Evolutionary conservation across 1,139 yeast species (phyloP).

Genomic region (Yamadazyma triangularis): DNA sequence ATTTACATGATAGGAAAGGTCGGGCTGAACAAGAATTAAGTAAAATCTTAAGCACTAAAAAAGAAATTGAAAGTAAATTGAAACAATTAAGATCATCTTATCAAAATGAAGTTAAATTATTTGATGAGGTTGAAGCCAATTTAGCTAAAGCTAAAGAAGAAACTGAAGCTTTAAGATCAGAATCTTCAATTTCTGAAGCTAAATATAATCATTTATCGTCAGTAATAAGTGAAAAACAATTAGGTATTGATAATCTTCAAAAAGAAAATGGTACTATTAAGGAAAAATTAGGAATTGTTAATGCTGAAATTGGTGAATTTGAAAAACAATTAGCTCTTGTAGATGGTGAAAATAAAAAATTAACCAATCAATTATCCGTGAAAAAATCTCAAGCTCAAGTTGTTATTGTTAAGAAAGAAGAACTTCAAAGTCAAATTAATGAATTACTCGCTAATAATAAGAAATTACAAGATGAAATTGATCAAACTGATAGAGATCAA

Average conservation of each 20-base stretch:
- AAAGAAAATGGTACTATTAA: slow-evolving; percentile 60
- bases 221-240: slow-evolving; percentile 59
- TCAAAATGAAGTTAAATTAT: slow-evolving; percentile 75
- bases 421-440: slow-evolving; percentile 25
- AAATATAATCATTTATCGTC: slow-evolving; percentile 68
- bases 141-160: slow-evolving; percentile 61
- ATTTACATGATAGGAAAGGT: slow-evolving; percentile 63
- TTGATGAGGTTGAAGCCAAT: slow-evolving; percentile 60
- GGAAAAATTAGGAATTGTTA: slow-evolving; percentile 62
- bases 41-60: slow-evolving; percentile 58
- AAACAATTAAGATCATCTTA: slow-evolving; percentile 63
- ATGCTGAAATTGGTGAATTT: slow-evolving; percentile 61
- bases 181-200: slow-evolving; percentile 77
- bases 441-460: slow-evolving; percentile 24
- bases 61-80: slow-evolving; percentile 69
- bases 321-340: slow-evolving; percentile 51
- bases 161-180: slow-evolving; percentile 67
- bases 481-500: slow-evolving; percentile 18
- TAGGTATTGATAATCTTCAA: slow-evolving; percentile 60
- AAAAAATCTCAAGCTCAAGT: slow-evolving; percentile 67
- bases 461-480: slow-evolving; percentile 21
- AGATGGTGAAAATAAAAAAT: slow-evolving; percentile 52
- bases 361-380: slow-evolving; percentile 60
- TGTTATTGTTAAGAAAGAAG: slow-evolving; percentile 52
- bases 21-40: slow-evolving; percentile 75